These are phyloP conservation scores for Plasmodium reichenowi DNA, from an alignment of 169 alveolate genomes.

Conservation along the genomic window DNA sequence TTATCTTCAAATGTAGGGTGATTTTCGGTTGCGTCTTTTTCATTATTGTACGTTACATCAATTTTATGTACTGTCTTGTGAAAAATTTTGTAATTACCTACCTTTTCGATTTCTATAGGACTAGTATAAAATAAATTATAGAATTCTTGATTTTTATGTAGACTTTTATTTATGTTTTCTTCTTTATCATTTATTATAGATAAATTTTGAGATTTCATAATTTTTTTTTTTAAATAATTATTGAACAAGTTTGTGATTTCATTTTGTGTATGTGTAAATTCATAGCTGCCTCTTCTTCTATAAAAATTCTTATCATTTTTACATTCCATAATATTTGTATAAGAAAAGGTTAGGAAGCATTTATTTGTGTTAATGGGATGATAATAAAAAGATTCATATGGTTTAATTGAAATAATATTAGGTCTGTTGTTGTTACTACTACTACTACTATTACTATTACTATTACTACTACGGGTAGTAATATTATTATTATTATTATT, in stretches of 20 bases:
- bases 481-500: too few species aligned
- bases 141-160: conserved; percentile 14
- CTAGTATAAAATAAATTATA: conserved; percentile 42
- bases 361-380: conserved; percentile 55
- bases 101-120: conserved; percentile 53
- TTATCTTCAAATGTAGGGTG: neutral
- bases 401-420: conserved; percentile 27
- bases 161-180: neutral
- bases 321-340: conserved; percentile 22
- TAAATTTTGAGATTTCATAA: conserved; percentile 24
- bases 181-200: conserved; percentile 23
- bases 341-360: conserved; percentile 30
- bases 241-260: conserved; percentile 19
- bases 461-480: too few species aligned
- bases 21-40: neutral
- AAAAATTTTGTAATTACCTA: conserved; percentile 31
- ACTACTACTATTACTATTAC: too few species aligned
- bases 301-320: conserved; percentile 15
- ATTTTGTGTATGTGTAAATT: conserved; percentile 15
- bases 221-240: conserved; percentile 54
- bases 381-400: conserved; percentile 56
- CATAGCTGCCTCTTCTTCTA: conserved; percentile 5
- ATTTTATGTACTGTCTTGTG: conserved; percentile 23
- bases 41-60: neutral
- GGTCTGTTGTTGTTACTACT: neutral